A percentile compares a stretch with the other conserved stretches of the same genome.
These are phyloP conservation scores for Vicia faba DNA, from an alignment of 306 rosid genomes.

Conservation along the genomic window DNA sequence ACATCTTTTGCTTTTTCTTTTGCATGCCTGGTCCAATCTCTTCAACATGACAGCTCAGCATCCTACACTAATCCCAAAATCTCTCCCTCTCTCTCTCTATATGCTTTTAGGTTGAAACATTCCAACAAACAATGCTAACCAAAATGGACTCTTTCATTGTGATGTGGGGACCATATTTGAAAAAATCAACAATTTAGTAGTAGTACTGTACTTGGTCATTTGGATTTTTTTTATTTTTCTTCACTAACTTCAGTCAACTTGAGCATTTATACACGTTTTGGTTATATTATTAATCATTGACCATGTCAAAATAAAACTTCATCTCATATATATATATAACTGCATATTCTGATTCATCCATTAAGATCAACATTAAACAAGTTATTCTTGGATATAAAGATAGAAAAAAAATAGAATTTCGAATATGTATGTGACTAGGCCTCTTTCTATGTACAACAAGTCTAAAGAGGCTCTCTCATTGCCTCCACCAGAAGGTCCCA, in stretches of 20 bases:
- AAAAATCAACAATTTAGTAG: neutral
- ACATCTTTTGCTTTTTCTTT: conserved; percentile 7
- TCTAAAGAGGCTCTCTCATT: conserved; percentile 39
- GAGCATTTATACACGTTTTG: conserved; percentile 22
- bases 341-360: neutral
- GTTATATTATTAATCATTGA: conserved; percentile 6
- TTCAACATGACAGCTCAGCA: conserved; percentile 30
- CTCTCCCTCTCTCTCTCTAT: neutral
- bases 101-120: conserved; percentile 10
- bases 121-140: conserved; percentile 35
- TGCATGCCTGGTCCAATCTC: conserved; percentile 34
- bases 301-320: conserved; percentile 8
- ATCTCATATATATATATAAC: conserved; percentile 22
- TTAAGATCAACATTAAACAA: neutral
- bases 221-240: neutral
- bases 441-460: conserved; percentile 52
- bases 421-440: conserved; percentile 68
- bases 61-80: conserved; percentile 17
- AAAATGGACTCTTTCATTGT: conserved; percentile 26
- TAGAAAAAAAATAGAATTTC: conserved; percentile 12
- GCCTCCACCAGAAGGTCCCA: conserved; percentile 64
- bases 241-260: conserved; percentile 34
- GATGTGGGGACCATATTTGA: conserved; percentile 14
- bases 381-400: neutral
- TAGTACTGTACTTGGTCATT: conserved; percentile 16